Percentiles rank a stretch among this genome's conserved stretches.
Evolutionary conservation across 2,329 filamentous ascomycete genomes (phyloP).

Genomic region (Rhynchosporium secalis): DNA sequence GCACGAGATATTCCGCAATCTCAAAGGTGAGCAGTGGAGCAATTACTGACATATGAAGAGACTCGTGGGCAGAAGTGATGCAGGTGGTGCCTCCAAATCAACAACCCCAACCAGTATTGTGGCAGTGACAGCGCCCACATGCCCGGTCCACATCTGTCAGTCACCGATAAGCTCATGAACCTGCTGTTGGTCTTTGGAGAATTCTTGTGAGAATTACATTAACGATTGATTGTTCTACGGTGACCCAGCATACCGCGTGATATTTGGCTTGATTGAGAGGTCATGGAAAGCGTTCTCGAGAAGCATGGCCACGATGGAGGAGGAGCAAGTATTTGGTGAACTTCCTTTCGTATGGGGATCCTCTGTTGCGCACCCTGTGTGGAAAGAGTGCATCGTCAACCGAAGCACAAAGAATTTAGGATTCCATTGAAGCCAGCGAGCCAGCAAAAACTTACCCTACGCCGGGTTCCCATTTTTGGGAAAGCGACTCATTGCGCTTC

Average conservation of each 20-base stretch:
- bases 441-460: constrained; percentile 7
- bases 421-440: constrained; percentile 22
- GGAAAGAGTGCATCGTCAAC: constrained; percentile 13
- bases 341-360: constrained; percentile 16
- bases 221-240: too few relatives aligned
- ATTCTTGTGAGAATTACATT: too few relatives aligned
- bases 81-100: too few relatives aligned
- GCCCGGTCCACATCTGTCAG: too few relatives aligned
- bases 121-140: too few relatives aligned
- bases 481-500: constrained; percentile 23
- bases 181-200: too few relatives aligned
- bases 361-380: constrained; percentile 22
- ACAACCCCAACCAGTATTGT: too few relatives aligned
- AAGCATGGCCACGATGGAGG: not conserved
- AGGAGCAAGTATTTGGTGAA: not conserved
- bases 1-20: too few relatives aligned
- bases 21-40: too few relatives aligned
- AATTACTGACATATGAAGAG: too few relatives aligned
- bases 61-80: too few relatives aligned
- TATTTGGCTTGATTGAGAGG: constrained; percentile 27
- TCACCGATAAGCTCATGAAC: too few relatives aligned
- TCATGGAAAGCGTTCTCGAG: constrained; percentile 22
- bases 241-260: constrained; percentile 22
- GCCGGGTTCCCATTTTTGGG: constrained; percentile 28
- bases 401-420: constrained; percentile 20